Base-by-base conservation (phyloP, 1,284 basidiomycete species). In the Puccinia coronata region DNA sequence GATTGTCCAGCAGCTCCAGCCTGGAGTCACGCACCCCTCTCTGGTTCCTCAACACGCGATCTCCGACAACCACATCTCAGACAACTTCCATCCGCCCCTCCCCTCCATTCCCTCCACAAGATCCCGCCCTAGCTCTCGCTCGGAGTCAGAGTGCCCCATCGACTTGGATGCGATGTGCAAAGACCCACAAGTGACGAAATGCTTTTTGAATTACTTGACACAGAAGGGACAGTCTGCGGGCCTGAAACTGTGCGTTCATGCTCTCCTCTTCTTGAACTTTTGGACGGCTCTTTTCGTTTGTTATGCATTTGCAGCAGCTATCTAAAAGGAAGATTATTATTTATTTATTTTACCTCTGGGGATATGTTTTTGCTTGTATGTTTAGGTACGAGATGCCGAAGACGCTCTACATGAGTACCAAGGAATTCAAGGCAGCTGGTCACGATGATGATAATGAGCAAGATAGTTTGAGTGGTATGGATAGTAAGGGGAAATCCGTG, bases 171-270 rank as follows among this genome's bases (percentile, higher is more conserved):
- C 55, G 28, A 61, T 78, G 36, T 69, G 76, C 39, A 69, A 39
- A 34, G 63, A 78, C 53, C 63, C 65, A 14, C 39, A 53, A 25
- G 53, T 78, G 20, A 41, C 53, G 28, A 78, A 78, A 53, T 47
- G 25, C 23, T 78, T 78, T 69, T 41, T 78, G n/a, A 36, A 49
- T 2, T 43, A 63, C 16, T 39, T 78, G 34, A 49, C 41, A 20
- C 25, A 36, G 16, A 69, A n/a, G 36, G 76, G 63, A 4, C 69
- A 78, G 57, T 31, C 43, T 0, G 28, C 16, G 4, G 76, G 76
- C 34, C 70, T 78, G 25, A 78, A 70, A 69, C 31, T 36, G 76
- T 78, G 16, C 6, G 76, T 41, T 36, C 28, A 16, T n/a, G 16
- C 43, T 36, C 59, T 61, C 31, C 14, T 18, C 20, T 12, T 36